Evolutionary conservation across 2,329 filamentous ascomycete genomes (phyloP).

Genomic region (Scopulariopsis brevicaulis): DNA sequence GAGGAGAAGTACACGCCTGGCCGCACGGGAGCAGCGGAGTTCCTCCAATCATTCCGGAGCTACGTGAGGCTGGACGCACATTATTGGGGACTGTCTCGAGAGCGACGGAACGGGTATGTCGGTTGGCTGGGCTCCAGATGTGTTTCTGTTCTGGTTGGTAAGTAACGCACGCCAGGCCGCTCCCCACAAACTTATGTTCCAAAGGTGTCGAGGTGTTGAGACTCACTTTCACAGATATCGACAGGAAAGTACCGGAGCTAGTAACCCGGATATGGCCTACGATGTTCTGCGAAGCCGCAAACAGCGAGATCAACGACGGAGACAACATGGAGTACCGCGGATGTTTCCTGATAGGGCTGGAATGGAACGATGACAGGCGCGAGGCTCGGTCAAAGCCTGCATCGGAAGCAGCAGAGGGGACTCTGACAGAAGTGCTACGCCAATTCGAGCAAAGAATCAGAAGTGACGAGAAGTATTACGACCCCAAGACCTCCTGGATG

Average conservation of each 20-base stretch:
- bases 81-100: conserved; percentile 50
- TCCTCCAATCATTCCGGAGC: conserved; percentile 36
- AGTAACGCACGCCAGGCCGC: conserved; percentile 13
- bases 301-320: conserved; percentile 10
- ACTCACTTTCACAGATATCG: conserved; percentile 34
- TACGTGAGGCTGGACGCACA: conserved; percentile 52
- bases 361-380: conserved; percentile 16
- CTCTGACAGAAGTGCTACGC: conserved; percentile 29
- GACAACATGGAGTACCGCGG: conserved; percentile 38
- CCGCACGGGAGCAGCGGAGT: conserved; percentile 25
- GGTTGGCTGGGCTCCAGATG: conserved; percentile 55
- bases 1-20: background rate
- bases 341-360: conserved; percentile 50
- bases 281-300: conserved; percentile 32
- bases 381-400: conserved; percentile 23
- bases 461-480: conserved; percentile 34
- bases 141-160: conserved; percentile 45
- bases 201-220: background rate
- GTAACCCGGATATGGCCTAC: conserved; percentile 51
- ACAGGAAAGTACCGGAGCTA: conserved; percentile 36
- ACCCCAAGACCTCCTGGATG: conserved; percentile 36
- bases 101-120: conserved; percentile 41
- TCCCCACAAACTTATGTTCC: background rate
- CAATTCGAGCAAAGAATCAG: conserved; percentile 37
- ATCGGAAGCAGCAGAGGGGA: conserved; percentile 23